Conservation (phyloP, 2,329 filamentous ascomycete species). For the Pseudocercospora fuligena region DNA sequence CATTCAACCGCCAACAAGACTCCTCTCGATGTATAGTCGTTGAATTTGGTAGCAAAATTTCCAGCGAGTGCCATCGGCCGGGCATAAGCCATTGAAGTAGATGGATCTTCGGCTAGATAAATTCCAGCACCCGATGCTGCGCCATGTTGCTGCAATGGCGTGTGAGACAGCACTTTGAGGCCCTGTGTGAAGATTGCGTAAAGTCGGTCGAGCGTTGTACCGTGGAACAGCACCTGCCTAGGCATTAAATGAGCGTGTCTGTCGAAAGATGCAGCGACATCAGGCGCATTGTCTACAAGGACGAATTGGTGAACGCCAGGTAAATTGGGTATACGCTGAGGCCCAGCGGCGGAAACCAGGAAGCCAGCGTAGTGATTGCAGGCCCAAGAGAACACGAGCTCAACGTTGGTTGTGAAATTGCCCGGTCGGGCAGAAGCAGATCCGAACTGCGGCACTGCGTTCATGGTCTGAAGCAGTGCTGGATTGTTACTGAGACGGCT, state of each 20-base stretch:
- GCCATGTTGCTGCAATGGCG: slow-evolving; percentile 9
- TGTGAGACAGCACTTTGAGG: slow-evolving; percentile 16
- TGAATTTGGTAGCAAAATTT: background rate
- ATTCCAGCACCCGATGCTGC: slow-evolving; percentile 12
- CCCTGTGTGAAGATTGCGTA: slow-evolving; percentile 18
- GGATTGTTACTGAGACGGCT: background rate
- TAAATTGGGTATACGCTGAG: slow-evolving; percentile 16
- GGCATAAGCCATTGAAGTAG: slow-evolving; percentile 7
- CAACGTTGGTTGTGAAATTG: background rate
- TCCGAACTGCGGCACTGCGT: background rate
- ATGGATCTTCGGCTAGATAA: slow-evolving; percentile 14
- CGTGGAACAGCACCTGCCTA: slow-evolving; percentile 18
- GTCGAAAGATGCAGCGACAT: slow-evolving; percentile 8
- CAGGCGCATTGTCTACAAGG: slow-evolving; percentile 12
- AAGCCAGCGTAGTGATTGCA: slow-evolving; percentile 12
- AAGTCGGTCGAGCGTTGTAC: slow-evolving; percentile 13
- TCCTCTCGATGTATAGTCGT: background rate
- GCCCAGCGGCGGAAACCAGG: slow-evolving; percentile 3
- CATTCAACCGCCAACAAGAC: slow-evolving; percentile 20
- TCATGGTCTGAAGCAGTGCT: background rate
- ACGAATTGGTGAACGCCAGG: slow-evolving; percentile 16
- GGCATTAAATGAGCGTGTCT: slow-evolving; percentile 11
- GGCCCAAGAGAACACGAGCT: slow-evolving; percentile 9
- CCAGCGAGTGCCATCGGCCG: background rate
- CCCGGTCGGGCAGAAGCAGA: background rate